phyloP scores from a whole-genome alignment of 2,329 filamentous ascomycete species.

The Endoconidiophora polonica region DNA sequence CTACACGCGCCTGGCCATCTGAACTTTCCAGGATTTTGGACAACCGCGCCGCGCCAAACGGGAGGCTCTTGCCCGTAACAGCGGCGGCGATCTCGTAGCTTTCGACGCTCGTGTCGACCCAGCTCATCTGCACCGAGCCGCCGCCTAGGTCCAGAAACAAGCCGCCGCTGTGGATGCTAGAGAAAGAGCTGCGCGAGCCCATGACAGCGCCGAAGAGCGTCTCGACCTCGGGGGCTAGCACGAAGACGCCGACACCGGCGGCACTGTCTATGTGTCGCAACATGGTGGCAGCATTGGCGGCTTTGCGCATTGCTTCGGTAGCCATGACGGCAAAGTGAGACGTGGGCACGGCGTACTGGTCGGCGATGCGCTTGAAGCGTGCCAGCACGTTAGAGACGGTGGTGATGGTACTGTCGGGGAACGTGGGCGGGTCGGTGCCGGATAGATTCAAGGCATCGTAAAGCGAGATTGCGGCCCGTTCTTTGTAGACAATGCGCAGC shows the following conservation, averaged over 20 bases:
- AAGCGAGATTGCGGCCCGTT: constrained; percentile 66
- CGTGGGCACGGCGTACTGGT: constrained; percentile 48
- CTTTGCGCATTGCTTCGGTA: constrained; percentile 75
- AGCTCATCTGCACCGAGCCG: constrained; percentile 49
- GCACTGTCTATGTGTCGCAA: constrained; percentile 42
- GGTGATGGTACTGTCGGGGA: constrained; percentile 40
- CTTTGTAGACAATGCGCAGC: constrained; percentile 60
- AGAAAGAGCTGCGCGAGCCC: constrained; percentile 63
- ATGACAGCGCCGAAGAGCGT: constrained; percentile 61
- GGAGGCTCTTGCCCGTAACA: constrained; percentile 37
- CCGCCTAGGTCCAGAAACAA: constrained; percentile 80
- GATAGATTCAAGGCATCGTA: constrained; percentile 60
- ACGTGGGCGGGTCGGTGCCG: constrained; percentile 20
- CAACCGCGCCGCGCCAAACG: constrained; percentile 43
- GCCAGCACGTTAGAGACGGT: constrained; percentile 50
- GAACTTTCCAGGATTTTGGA: constrained; percentile 29
- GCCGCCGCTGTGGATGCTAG: constrained; percentile 34
- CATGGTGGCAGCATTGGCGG: constrained; percentile 56
- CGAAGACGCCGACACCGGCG: constrained; percentile 51
- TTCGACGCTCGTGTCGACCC: constrained; percentile 32
- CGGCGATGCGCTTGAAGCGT: constrained; percentile 56
- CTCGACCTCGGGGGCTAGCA: constrained; percentile 67
- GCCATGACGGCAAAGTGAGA: constrained; percentile 59
- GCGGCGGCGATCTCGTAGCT: constrained; percentile 38
- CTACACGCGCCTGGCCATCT: constrained; percentile 24